Evolutionary conservation across 148 eudicot genomes (phyloP).

Genomic region (Oxyria digyna): DNA sequence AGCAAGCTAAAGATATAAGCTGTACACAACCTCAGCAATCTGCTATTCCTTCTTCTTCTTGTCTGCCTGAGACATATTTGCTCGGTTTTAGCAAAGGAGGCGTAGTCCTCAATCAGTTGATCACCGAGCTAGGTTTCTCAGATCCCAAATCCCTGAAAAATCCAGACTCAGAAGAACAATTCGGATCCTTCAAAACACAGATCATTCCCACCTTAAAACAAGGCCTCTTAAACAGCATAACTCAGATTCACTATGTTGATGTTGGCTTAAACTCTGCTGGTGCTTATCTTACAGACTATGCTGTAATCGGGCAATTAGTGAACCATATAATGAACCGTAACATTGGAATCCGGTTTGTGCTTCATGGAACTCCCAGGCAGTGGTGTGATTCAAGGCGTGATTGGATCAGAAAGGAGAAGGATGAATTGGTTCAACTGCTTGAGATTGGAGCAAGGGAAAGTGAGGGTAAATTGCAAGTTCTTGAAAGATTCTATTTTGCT

Average conservation of each 20-base stretch:
- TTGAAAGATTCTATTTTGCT: constrained; percentile 60
- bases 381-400: constrained; percentile 58
- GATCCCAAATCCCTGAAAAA: constrained; percentile 12
- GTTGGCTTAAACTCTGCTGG: constrained; percentile 76
- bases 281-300: constrained; percentile 57
- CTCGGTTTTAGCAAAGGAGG: constrained; percentile 96
- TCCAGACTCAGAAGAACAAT: constrained; percentile 6
- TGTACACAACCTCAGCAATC: constrained; percentile 20
- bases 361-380: constrained; percentile 94
- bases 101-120: constrained; percentile 62
- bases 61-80: constrained; percentile 39
- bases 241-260: constrained; percentile 78
- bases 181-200: not conserved
- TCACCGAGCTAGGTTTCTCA: constrained; percentile 46
- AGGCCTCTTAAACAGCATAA: constrained; percentile 52
- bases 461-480: constrained; percentile 36
- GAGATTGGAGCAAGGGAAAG: constrained; percentile 23
- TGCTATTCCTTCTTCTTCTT: constrained; percentile 17
- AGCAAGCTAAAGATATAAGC: constrained; percentile 28
- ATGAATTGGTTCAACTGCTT: constrained; percentile 38
- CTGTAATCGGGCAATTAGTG: constrained; percentile 31
- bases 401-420: constrained; percentile 69
- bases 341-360: constrained; percentile 29
- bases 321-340: constrained; percentile 20
- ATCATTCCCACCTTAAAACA: constrained; percentile 54